Conservation (phyloP, 2,329 filamentous ascomycete species). For the Drechslerella coelobrocha region DNA sequence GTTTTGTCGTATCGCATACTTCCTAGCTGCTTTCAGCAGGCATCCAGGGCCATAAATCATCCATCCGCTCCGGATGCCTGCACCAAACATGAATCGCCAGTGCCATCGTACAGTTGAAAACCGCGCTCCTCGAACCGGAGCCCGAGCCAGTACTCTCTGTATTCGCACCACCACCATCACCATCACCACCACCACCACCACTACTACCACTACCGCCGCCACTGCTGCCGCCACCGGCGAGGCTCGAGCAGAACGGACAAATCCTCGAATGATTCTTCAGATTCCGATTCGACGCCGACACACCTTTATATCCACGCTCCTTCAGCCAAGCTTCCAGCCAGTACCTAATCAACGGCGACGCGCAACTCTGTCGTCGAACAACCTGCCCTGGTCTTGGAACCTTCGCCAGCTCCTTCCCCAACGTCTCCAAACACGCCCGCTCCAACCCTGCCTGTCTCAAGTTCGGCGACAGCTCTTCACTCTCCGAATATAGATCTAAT, state of each 20-base stretch:
- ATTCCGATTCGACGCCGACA: constrained; percentile 10
- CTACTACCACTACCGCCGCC: too few relatives aligned
- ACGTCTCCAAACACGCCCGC: constrained; percentile 1
- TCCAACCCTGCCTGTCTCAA: constrained; percentile 2
- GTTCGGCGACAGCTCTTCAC: constrained; percentile 7
- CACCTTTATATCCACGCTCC: constrained; percentile 16
- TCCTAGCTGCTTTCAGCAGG: too few relatives aligned
- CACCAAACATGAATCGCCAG: constrained; percentile 35
- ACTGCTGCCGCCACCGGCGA: too few relatives aligned
- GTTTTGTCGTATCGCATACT: too few relatives aligned
- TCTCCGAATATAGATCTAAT: constrained; percentile 19
- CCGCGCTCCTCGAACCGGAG: background rate
- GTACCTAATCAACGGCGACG: constrained; percentile 19
- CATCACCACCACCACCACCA: too few relatives aligned
- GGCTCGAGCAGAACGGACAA: constrained; percentile 28
- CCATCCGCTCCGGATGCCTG: constrained; percentile 20
- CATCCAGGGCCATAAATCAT: constrained; percentile 31
- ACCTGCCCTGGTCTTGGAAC: constrained; percentile 19
- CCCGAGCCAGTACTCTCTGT: too few relatives aligned
- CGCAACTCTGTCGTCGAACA: background rate
- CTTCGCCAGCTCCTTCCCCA: constrained; percentile 13
- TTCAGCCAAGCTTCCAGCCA: constrained; percentile 40
- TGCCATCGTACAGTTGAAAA: constrained; percentile 12
- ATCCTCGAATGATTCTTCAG: constrained; percentile 18
- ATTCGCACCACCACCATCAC: too few relatives aligned